phyloP scores from a whole-genome alignment of 2,329 filamentous ascomycete genomes.

The Ceratocystis alfenasii region DNA sequence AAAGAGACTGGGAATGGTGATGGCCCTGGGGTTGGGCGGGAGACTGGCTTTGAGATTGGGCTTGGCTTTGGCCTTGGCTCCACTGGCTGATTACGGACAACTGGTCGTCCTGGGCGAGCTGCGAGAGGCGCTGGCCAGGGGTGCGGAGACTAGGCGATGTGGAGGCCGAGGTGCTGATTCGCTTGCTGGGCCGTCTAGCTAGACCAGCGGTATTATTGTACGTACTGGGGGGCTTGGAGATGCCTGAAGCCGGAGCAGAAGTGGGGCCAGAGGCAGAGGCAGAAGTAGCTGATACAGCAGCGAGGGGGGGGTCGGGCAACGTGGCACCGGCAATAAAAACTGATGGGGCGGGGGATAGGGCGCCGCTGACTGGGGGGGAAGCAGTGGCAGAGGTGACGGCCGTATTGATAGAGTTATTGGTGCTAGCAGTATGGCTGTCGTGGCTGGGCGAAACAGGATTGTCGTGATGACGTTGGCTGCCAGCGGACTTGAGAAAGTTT shows the following conservation, averaged over 20 bases:
- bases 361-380: conserved; percentile 22
- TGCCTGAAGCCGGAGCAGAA: neutral
- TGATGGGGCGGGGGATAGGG: conserved; percentile 26
- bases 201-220: conserved; percentile 42
- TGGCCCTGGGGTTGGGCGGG: conserved; percentile 28
- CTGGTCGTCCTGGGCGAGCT: conserved; percentile 18
- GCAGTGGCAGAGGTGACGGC: conserved; percentile 11
- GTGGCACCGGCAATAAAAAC: neutral
- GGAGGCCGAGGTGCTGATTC: conserved; percentile 38
- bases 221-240: neutral
- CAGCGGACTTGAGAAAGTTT: conserved; percentile 16
- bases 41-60: neutral
- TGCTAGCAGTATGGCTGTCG: conserved; percentile 1
- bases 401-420: conserved; percentile 20
- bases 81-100: conserved; percentile 23
- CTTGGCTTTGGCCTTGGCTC: neutral
- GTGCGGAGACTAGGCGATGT: conserved; percentile 25
- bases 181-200: conserved; percentile 45
- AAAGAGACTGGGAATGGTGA: conserved; percentile 32
- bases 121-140: conserved; percentile 18
- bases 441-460: conserved; percentile 14
- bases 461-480: conserved; percentile 18
- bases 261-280: neutral
- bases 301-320: conserved; percentile 1
- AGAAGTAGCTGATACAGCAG: neutral